These are phyloP conservation scores for Trichomonascaceae sp. DNA, from an alignment of 1,139 yeast genomes.

Conservation along the genomic window DNA sequence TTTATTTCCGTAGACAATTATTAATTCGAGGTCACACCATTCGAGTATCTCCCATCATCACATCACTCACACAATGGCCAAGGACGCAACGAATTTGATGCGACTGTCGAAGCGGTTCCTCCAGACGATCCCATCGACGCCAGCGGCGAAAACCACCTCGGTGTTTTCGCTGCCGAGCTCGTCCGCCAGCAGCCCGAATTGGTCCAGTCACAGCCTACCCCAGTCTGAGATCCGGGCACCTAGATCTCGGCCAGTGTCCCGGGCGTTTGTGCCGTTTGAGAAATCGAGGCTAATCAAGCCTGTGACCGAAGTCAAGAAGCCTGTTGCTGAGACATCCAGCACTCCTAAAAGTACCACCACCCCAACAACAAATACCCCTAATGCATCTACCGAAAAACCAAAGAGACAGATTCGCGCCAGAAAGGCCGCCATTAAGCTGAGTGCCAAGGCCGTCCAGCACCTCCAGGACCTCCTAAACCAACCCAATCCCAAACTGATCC, in stretches of 20 bases:
- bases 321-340: conserved; percentile 1
- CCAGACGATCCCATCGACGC: conserved; percentile 8
- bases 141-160: conserved; percentile 7
- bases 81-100: conserved; percentile 3
- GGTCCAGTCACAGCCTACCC: conserved; percentile 9
- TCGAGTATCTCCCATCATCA: no score
- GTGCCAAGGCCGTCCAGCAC: conserved; percentile 63
- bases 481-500: conserved; percentile 78
- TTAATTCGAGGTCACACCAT: no score
- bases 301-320: neutral
- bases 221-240: conserved; percentile 2
- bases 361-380: conserved; percentile 4
- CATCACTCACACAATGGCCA: no score
- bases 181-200: conserved; percentile 5
- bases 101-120: conserved; percentile 8
- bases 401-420: conserved; percentile 64
- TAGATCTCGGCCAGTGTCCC: conserved; percentile 1
- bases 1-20: no score
- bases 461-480: conserved; percentile 51
- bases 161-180: conserved; percentile 9
- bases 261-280: neutral
- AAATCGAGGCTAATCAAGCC: neutral
- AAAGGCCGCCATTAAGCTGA: conserved; percentile 74
- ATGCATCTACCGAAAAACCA: conserved; percentile 19
- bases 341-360: conserved; percentile 1